Evolutionary conservation across 306 rosid species (phyloP).

Genomic region (Boehmeria nivea): DNA sequence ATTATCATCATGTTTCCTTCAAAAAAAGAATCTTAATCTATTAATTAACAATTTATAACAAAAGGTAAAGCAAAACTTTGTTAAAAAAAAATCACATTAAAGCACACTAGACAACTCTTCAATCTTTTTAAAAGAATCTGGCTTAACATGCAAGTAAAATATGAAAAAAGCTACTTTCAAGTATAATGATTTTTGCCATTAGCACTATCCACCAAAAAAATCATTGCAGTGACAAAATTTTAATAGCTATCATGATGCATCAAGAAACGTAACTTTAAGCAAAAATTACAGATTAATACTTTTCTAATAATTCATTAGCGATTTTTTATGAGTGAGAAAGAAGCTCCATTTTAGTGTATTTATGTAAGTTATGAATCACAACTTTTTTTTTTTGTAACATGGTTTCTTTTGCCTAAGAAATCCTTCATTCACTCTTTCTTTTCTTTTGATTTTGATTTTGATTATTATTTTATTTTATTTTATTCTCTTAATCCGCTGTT

Average conservation of each 20-base stretch:
- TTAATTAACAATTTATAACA: neutral
- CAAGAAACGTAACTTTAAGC: neutral
- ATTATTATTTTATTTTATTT: too few species aligned
- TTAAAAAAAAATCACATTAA: too few species aligned
- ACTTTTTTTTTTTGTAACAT: too few species aligned
- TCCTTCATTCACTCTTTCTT: too few species aligned
- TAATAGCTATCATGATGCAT: conserved; percentile 1
- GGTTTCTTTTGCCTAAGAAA: too few species aligned
- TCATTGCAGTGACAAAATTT: neutral
- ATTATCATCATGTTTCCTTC: too few species aligned
- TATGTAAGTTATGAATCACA: too few species aligned
- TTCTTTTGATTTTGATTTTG: too few species aligned
- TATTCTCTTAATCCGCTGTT: too few species aligned
- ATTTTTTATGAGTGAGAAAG: neutral
- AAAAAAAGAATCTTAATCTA: too few species aligned
- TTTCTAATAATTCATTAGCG: too few species aligned
- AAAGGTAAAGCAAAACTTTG: too few species aligned
- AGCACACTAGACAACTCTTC: neutral
- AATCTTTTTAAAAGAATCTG: neutral
- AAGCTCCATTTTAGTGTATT: conserved; percentile 3
- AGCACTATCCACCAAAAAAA: conserved; percentile 6
- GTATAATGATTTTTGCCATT: conserved; percentile 3
- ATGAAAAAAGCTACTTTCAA: conserved; percentile 5
- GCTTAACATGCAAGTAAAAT: conserved; percentile 13
- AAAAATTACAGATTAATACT: neutral